A percentile compares a stretch with the other conserved stretches of the same genome.
phyloP scores from a whole-genome alignment of 1,284 basidiomycete species.

The Tilletia caries region DNA sequence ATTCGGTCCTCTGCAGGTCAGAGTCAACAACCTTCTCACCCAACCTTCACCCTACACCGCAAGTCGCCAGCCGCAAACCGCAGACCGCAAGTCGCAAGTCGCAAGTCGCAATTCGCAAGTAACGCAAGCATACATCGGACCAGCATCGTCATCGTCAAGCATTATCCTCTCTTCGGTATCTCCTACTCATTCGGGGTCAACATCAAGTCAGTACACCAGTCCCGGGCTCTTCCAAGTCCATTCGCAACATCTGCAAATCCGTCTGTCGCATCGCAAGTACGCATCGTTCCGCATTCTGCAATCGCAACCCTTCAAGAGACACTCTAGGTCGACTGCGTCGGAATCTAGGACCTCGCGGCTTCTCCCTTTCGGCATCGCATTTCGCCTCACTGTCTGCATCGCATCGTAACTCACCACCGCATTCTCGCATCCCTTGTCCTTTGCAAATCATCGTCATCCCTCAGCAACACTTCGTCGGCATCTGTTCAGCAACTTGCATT shows the following conservation, averaged over 20 bases:
- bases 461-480: no score
- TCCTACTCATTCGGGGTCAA: background rate
- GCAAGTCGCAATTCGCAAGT: background rate
- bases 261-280: no score
- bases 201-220: constrained; percentile 2
- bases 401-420: background rate
- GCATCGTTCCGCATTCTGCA: no score
- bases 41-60: no score
- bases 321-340: background rate
- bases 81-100: background rate
- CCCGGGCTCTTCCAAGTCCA: background rate
- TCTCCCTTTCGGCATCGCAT: no score
- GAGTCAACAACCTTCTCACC: constrained; percentile 10
- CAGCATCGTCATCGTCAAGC: constrained; percentile 8
- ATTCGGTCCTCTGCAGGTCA: constrained; percentile 14
- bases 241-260: background rate
- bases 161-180: background rate
- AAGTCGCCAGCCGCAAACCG: background rate
- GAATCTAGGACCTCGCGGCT: background rate
- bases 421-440: no score
- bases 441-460: background rate
- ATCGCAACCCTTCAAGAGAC: no score
- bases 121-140: background rate
- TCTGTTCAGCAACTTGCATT: no score
- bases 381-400: background rate